phyloP scores from a whole-genome alignment of 257 asterid species.

The Jacaranda copaia region DNA sequence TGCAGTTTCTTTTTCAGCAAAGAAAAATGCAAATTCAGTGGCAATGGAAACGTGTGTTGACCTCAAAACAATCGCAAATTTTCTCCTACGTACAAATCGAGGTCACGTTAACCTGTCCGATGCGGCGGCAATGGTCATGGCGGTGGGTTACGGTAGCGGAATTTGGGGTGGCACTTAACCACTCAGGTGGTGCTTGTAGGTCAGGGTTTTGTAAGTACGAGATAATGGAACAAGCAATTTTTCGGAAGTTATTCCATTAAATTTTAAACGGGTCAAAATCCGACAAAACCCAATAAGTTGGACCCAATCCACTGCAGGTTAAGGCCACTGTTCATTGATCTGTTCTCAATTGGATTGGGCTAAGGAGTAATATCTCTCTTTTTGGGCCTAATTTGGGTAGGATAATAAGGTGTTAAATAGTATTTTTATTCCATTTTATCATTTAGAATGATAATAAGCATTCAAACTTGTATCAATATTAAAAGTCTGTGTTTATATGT shows the following conservation, averaged over 20 bases:
- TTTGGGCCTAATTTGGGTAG: too few relatives aligned
- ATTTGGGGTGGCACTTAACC: neutral
- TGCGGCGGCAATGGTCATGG: slow-evolving; percentile 19
- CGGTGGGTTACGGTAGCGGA: slow-evolving; percentile 28
- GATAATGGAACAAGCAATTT: neutral
- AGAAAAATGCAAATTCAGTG: slow-evolving; percentile 6
- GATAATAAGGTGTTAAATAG: too few relatives aligned
- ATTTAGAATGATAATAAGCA: too few relatives aligned
- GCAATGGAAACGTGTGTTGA: slow-evolving; percentile 3
- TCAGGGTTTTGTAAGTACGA: slow-evolving; percentile 28
- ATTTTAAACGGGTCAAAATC: neutral
- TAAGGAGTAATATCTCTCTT: neutral
- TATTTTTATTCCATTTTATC: too few relatives aligned
- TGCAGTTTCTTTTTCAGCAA: slow-evolving; percentile 4
- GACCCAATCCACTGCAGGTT: neutral
- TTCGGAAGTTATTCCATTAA: neutral
- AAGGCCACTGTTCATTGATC: neutral
- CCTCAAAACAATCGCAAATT: slow-evolving; percentile 19
- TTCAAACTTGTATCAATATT: too few relatives aligned
- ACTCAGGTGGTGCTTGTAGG: slow-evolving; percentile 25
- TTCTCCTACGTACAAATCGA: neutral
- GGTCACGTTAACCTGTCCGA: neutral
- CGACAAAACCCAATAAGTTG: neutral
- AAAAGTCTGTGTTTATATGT: too few relatives aligned
- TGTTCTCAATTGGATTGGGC: neutral